Evolutionary conservation across 192 early-diverging fungal genomes (phyloP).

Genomic region (Powellomyces hirtus): DNA sequence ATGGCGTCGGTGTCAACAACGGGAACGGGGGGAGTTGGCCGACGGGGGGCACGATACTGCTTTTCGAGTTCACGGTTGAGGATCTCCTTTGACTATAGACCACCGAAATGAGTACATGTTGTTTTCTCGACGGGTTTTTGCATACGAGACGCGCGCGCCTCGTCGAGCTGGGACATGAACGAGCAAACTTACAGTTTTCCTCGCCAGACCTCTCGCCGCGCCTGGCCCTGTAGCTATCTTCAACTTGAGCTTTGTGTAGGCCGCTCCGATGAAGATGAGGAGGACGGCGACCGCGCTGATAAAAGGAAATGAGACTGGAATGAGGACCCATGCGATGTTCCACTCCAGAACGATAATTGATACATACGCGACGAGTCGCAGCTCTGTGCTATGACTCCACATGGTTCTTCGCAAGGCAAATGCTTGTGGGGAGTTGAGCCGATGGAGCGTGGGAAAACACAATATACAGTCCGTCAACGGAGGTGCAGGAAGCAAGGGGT

Average conservation of each 20-base stretch:
- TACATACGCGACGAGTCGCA: too few species aligned
- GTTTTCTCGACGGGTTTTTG: not conserved
- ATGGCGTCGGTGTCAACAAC: not conserved
- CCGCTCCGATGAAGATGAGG: not conserved
- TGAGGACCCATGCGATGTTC: too few species aligned
- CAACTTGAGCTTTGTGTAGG: not conserved
- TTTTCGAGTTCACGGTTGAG: not conserved
- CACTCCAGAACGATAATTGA: too few species aligned
- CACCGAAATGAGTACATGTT: not conserved
- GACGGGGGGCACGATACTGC: not conserved
- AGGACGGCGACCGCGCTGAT: not conserved
- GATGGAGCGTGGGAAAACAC: too few species aligned
- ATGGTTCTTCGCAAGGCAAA: too few species aligned
- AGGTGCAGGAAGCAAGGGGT: too few species aligned
- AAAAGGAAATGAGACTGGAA: too few species aligned
- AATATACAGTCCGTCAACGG: too few species aligned
- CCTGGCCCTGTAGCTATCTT: not conserved
- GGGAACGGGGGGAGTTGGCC: not conserved
- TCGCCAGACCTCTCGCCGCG: not conserved
- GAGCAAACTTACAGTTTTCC: not conserved
- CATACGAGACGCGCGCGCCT: not conserved
- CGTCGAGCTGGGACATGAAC: not conserved
- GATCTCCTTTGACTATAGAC: constrained; percentile 1
- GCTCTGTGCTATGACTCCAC: too few species aligned
- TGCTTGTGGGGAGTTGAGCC: too few species aligned